Evolutionary conservation across 164 flowering plant genomes (phyloP).

Genomic region (Platanus orientalis): DNA sequence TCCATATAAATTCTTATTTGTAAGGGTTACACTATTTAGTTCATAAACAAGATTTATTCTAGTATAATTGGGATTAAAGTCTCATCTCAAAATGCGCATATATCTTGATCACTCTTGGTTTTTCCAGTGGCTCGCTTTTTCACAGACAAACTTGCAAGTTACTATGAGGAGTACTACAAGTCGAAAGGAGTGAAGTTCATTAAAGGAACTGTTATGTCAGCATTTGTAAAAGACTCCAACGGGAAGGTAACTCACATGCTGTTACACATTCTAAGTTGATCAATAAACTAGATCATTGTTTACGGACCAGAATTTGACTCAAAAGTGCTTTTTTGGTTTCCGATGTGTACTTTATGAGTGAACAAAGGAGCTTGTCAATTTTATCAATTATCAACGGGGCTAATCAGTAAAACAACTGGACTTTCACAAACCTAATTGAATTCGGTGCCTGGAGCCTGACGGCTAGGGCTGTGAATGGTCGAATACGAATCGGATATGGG

Average conservation of each 20-base stretch:
- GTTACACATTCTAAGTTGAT: neutral
- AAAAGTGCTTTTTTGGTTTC: too few relatives aligned
- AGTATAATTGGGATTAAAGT: neutral
- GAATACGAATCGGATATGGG: too few relatives aligned
- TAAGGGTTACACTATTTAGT: neutral
- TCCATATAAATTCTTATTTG: neutral
- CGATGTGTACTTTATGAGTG: too few relatives aligned
- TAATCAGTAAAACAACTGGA: too few relatives aligned
- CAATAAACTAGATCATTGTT: too few relatives aligned
- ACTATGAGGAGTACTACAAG: conserved; percentile 78
- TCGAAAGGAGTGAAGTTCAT: conserved; percentile 86
- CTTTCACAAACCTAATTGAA: too few relatives aligned
- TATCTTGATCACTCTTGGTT: neutral
- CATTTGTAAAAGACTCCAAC: conserved; percentile 67
- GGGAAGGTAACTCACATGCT: conserved; percentile 54
- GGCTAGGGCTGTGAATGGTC: too few relatives aligned
- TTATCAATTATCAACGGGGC: too few relatives aligned
- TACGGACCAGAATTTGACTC: too few relatives aligned
- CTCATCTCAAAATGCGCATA: neutral
- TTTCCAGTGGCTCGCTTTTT: conserved; percentile 86
- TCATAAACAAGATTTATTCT: neutral
- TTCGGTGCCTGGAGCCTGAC: too few relatives aligned
- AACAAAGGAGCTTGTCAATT: too few relatives aligned
- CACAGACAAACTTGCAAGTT: conserved; percentile 77
- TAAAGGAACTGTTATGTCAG: conserved; percentile 84